Evolutionary conservation across 805 yeast species (phyloP), one percentile per base, ranked within the genome.

Genomic region (Clavispora phyllophila): DNA sequence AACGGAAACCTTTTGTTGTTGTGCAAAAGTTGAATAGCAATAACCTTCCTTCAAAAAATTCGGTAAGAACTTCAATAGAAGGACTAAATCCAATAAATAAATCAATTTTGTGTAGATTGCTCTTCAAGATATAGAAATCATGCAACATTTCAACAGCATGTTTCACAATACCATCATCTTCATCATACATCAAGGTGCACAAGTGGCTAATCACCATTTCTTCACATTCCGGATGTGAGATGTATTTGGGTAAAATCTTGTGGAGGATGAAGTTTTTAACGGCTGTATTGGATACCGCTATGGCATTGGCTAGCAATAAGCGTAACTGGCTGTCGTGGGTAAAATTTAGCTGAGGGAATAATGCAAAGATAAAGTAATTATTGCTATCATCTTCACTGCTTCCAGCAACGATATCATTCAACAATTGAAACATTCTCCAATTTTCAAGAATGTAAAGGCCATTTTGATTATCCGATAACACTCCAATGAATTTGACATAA

Each of bases 401-500:
- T 4, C 73, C 66, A 28, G 74, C 74, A 14, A 85, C 71, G 41
- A 89, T 76, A 52, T 87, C 87, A 53, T 84, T 82, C 40, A 89
- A 69, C 63, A 87, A 81, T 44, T 83, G 89, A 62, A 87, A 87
- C 45, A 91, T 74, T 52, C 89, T 84, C 93, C 96, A 87, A 47
- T 85, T 81, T 39, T 81, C 84, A 44, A 93, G 58, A 51, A 91
- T 69, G 35, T 70, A 70, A 19, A 86, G 61, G 0, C 99, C 99
- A 37, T 75, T 70, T 0, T 65, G 57, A 29, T 76, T 72, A 2
- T 73, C 63, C 3, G 89, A 78, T 14, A 93, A 62, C 0, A 82
- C 79, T 0, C 96, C 96, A 9, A 93, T 62, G 56, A 91, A 76
- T 44, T 78, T 75, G 48, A 93, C 76, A 58, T 90, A 91, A 0